Conservation (phyloP, 345 rosid genomes). For the Xanthoceras sorbifolium region DNA sequence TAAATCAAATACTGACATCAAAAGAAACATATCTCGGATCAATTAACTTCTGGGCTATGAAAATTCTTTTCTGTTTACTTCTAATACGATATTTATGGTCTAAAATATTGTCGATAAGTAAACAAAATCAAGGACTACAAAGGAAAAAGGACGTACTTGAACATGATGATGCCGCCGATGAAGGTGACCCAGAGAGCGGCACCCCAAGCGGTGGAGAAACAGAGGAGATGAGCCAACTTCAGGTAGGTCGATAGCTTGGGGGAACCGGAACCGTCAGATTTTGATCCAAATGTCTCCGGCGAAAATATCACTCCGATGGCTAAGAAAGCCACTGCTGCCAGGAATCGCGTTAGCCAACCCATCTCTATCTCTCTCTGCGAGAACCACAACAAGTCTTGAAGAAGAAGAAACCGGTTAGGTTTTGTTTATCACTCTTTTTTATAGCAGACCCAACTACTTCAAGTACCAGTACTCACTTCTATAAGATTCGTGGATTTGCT, state of each 20-base stretch:
- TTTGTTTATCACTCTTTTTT: neutral
- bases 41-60: neutral
- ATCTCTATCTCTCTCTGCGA: conserved; percentile 27
- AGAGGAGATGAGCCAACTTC: conserved; percentile 83
- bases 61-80: neutral
- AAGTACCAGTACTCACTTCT: too few species aligned
- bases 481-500: neutral
- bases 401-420: neutral
- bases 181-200: conserved; percentile 97
- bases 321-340: conserved; percentile 69
- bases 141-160: conserved; percentile 55
- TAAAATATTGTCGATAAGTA: neutral
- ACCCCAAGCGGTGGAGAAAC: conserved; percentile 96
- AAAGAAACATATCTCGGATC: neutral
- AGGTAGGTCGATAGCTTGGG: conserved; percentile 49
- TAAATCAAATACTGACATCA: neutral
- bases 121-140: neutral
- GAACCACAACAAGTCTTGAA: neutral
- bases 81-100: neutral
- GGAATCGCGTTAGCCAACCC: conserved; percentile 83
- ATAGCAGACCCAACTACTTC: neutral
- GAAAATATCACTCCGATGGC: conserved; percentile 82
- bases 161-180: conserved; percentile 99
- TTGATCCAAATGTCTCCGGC: conserved; percentile 88
- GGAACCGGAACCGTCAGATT: conserved; percentile 41